A percentile compares a stretch with the other conserved stretches of the same genome.
These are phyloP conservation scores for Lachnellula willkommii DNA, from an alignment of 2,329 filamentous ascomycete species.

Conservation along the genomic window DNA sequence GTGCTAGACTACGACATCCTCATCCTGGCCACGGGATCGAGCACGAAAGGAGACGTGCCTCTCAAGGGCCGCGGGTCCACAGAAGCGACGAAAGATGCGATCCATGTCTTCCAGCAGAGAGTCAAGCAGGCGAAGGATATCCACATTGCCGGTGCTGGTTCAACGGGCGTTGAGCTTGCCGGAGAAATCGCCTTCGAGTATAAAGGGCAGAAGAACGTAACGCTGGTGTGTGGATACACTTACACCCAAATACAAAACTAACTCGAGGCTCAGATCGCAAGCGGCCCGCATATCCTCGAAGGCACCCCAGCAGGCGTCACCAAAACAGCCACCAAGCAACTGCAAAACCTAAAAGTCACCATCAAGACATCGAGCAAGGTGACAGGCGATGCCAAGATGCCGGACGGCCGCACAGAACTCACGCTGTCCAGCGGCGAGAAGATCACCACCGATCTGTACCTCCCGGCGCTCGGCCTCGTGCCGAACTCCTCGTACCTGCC, in stretches of 20 bases:
- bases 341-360: constrained; percentile 44
- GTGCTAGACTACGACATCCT: constrained; percentile 45
- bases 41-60: constrained; percentile 40
- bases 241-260: neutral
- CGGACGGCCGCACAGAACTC: constrained; percentile 46
- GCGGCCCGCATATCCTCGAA: constrained; percentile 30
- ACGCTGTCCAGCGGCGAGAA: constrained; percentile 43
- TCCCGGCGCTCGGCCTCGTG: constrained; percentile 50
- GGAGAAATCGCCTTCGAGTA: constrained; percentile 28
- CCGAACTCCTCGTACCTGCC: constrained; percentile 54
- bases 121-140: constrained; percentile 26
- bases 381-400: constrained; percentile 29
- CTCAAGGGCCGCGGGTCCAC: constrained; percentile 45
- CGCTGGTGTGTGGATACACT: constrained; percentile 13
- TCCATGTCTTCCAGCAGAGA: constrained; percentile 23
- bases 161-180: constrained; percentile 32
- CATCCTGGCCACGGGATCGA: constrained; percentile 50
- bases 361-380: constrained; percentile 43
- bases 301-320: constrained; percentile 20
- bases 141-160: constrained; percentile 31
- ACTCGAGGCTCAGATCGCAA: constrained; percentile 20
- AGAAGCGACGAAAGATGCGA: constrained; percentile 22
- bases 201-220: constrained; percentile 26
- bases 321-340: constrained; percentile 39
- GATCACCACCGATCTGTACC: constrained; percentile 48